phyloP scores from a whole-genome alignment of 331 rosid genomes.

The Quercus tomentella region DNA sequence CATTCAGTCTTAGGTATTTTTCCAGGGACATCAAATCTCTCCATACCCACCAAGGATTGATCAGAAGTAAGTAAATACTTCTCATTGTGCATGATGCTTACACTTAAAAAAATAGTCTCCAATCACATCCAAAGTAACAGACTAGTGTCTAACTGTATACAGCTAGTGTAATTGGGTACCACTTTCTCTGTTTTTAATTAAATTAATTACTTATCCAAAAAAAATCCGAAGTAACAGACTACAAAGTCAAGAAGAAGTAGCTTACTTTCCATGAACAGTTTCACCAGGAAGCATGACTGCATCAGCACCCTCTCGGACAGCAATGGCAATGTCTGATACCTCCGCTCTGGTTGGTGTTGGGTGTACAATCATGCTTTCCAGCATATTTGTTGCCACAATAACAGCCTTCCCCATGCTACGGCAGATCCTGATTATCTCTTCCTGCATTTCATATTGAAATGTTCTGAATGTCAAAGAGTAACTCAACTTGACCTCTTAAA shows the following conservation, averaged over 20 bases:
- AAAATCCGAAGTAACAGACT: neutral
- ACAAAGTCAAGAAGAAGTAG: constrained; percentile 7
- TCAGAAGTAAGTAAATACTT: neutral
- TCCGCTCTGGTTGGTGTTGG: constrained; percentile 99
- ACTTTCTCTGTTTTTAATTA: too few relatives aligned
- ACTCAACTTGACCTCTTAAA: constrained; percentile 1
- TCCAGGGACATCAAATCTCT: neutral
- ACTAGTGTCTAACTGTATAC: neutral
- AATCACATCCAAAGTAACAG: neutral
- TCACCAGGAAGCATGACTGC: constrained; percentile 97
- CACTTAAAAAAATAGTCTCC: neutral
- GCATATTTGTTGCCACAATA: constrained; percentile 96
- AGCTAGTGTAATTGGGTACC: too few relatives aligned
- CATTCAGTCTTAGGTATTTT: neutral
- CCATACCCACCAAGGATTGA: neutral
- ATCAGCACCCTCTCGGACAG: constrained; percentile 98
- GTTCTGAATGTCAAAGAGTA: constrained; percentile 16
- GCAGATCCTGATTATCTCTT: constrained; percentile 79
- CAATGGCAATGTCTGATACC: constrained; percentile 97
- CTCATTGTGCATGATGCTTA: neutral
- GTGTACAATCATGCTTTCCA: constrained; percentile 99
- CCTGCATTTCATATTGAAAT: constrained; percentile 42
- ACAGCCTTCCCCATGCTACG: constrained; percentile 99
- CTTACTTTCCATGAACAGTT: constrained; percentile 99
- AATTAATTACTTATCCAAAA: neutral